Evolutionary conservation across 768 basidiomycete species (phyloP).

Genomic region (Lactarius quietus): DNA sequence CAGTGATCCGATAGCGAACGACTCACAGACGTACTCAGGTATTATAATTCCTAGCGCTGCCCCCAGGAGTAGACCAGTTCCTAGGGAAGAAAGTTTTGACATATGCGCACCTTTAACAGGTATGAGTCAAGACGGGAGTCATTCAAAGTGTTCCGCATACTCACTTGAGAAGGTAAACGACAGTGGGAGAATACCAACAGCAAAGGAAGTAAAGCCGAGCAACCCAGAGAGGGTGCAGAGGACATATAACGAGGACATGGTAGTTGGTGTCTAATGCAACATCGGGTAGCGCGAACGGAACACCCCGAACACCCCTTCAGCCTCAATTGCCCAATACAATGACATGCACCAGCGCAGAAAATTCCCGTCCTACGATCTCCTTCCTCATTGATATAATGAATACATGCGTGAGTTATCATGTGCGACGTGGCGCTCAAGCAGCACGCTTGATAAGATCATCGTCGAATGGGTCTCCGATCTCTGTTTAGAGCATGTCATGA

Average conservation of each 20-base stretch:
- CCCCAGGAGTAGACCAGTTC: conserved; percentile 84
- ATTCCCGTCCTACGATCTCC: background rate
- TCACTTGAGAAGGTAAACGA: conserved; percentile 67
- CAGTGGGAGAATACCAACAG: conserved; percentile 70
- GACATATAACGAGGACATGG: conserved; percentile 37
- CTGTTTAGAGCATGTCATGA: conserved; percentile 17
- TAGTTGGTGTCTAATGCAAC: background rate
- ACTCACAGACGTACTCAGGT: conserved; percentile 68
- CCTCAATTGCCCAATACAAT: background rate
- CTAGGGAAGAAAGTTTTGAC: conserved; percentile 51
- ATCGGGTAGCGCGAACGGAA: background rate
- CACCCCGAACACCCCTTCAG: background rate
- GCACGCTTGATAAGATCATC: conserved; percentile 29
- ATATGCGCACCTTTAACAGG: conserved; percentile 37
- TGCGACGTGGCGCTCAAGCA: conserved; percentile 10
- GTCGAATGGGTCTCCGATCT: conserved; percentile 34
- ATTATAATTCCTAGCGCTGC: conserved; percentile 90
- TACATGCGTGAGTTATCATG: background rate
- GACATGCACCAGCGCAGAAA: background rate
- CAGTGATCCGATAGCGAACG: background rate
- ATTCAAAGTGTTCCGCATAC: conserved; percentile 28
- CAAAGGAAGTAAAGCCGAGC: conserved; percentile 62
- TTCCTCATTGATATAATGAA: background rate
- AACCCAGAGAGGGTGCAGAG: conserved; percentile 56
- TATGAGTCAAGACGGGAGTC: conserved; percentile 14